Conservation (phyloP, 306 rosid genomes). For the Leucaena leucocephala region DNA sequence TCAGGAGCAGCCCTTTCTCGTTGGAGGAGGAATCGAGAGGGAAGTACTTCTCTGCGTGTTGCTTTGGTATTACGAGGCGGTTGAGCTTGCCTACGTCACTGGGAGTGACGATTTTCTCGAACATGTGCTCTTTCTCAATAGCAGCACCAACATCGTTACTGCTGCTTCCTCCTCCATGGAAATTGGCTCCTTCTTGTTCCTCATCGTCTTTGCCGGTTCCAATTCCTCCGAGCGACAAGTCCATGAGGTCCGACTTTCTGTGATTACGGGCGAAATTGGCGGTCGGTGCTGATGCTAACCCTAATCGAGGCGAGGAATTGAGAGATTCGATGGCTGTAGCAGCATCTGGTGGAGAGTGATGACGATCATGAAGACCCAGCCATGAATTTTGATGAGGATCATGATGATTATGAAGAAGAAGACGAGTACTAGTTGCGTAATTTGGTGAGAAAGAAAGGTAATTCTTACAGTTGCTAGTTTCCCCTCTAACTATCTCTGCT, state of each 20-base stretch:
- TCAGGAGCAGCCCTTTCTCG: conserved; percentile 78
- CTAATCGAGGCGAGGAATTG: conserved; percentile 50
- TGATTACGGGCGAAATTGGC: conserved; percentile 38
- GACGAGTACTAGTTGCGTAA: neutral
- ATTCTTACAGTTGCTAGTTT: conserved; percentile 29
- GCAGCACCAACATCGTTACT: neutral
- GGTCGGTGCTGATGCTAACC: conserved; percentile 42
- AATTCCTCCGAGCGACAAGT: conserved; percentile 42
- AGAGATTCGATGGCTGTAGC: conserved; percentile 35
- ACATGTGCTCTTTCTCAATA: conserved; percentile 79
- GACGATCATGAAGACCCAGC: conserved; percentile 31
- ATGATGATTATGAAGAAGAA: neutral
- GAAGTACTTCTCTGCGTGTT: conserved; percentile 81
- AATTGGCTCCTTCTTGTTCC: conserved; percentile 32
- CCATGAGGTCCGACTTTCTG: conserved; percentile 48
- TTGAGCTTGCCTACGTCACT: conserved; percentile 93
- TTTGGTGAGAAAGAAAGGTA: conserved; percentile 35
- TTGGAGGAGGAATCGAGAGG: conserved; percentile 70
- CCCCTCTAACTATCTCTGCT: conserved; percentile 36
- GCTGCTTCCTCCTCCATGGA: conserved; percentile 24
- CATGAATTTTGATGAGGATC: conserved; percentile 33
- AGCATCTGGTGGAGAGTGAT: conserved; percentile 38
- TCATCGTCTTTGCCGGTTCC: neutral
- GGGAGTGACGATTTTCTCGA: conserved; percentile 84
- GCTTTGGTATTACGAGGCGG: conserved; percentile 85